Base-by-base conservation (phyloP, 2,329 filamentous ascomycete genomes). In the Fusarium miscanthi region DNA sequence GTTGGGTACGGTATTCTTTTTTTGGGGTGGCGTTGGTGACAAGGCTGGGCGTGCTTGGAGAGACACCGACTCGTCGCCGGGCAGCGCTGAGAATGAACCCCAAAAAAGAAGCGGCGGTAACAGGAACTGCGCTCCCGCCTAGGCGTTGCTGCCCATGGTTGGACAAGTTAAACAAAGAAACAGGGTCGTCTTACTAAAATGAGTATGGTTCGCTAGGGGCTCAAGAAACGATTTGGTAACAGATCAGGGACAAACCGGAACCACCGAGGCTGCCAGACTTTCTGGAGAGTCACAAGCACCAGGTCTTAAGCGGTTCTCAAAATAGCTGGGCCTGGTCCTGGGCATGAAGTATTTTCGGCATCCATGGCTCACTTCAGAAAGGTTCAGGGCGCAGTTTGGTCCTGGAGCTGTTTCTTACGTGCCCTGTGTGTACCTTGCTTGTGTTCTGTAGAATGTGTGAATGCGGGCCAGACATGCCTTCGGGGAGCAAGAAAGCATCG, bases 221-320 rank as follows among this genome's bases (percentile, higher is more conserved):
- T 65, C 60, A 66, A 40, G 69, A 77, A 77, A 70, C 75, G 72
- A 77, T 77, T 76, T 77, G 65, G 75, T 77, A 77, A 77, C 66
- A 76, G 74, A 62, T 57, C 63, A 68, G 64, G 74, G 69, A 76
- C 70, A 74, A 70, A 73, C 70, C 75, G 75, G 75, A 70, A 66
- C 61, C 59, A 66, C 72, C 75, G 72, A 74, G 48, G 43, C 51
- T 65, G 43, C 48, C 66, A 63, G 52, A 48, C 16, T 38, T 61
- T 51, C 30, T 49, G 23, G 35, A 60, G 64, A 71, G 65, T 70
- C 69, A 71, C 63, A 71, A 59, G 69, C 56, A 63, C 53, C 57
- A 69, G 54, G 58, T 42, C 30, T 37, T 45, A 49, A 59, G 57
- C 30, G 42, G 33, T 45, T 48, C 69, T 74, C 41, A 49, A 72